Evolutionary conservation across 345 rosid genomes (phyloP).

Genomic region (Reutealis trisperma): DNA sequence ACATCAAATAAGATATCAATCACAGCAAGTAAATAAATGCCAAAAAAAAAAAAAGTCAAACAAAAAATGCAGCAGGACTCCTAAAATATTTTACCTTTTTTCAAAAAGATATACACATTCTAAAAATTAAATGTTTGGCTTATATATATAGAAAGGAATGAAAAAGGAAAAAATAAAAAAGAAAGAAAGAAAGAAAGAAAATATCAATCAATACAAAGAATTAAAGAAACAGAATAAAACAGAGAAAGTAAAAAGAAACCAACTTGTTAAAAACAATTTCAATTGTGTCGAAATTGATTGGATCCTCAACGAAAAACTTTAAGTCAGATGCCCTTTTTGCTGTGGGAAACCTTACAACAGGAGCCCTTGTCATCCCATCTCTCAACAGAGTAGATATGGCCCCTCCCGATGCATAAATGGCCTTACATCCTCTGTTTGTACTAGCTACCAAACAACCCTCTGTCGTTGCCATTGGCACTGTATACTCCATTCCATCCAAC

Average conservation of each 20-base stretch:
- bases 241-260: conserved; percentile 17
- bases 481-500: conserved; percentile 44
- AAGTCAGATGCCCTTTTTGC: conserved; percentile 44
- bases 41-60: not conserved
- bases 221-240: not conserved
- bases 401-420: conserved; percentile 46
- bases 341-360: conserved; percentile 42
- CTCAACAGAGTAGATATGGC: conserved; percentile 35
- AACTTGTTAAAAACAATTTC: conserved; percentile 40
- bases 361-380: conserved; percentile 59
- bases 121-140: not conserved
- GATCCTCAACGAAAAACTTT: conserved; percentile 44
- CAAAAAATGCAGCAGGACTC: not conserved
- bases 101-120: not conserved
- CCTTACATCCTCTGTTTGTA: conserved; percentile 58
- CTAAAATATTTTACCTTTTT: too few species aligned
- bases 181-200: not conserved
- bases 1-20: not conserved
- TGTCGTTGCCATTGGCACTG: conserved; percentile 58
- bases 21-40: not conserved
- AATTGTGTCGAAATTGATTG: conserved; percentile 42
- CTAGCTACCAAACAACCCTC: conserved; percentile 65
- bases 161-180: too few species aligned
- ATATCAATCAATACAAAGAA: not conserved
- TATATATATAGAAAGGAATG: not conserved